phyloP scores from a whole-genome alignment of 129 eudicot species.

The Glebionis coronaria region DNA sequence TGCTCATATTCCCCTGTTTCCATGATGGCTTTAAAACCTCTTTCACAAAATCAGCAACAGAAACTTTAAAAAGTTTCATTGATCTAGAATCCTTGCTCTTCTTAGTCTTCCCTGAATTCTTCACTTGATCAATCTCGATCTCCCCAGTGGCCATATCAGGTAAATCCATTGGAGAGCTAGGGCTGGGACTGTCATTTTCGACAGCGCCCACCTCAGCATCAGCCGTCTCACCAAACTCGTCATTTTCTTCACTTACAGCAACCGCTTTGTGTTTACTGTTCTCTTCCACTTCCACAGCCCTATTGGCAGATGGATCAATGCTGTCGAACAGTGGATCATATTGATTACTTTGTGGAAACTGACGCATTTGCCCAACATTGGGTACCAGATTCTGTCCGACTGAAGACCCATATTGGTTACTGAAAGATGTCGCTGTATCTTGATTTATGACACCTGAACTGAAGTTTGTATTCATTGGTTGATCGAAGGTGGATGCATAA shows the following conservation, averaged over 20 bases:
- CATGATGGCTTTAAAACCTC: conserved; percentile 93
- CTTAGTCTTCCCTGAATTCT: conserved; percentile 33
- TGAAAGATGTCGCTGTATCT: conserved; percentile 28
- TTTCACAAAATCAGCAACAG: conserved; percentile 89
- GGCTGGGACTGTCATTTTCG: conserved; percentile 73
- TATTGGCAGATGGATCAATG: conserved; percentile 59
- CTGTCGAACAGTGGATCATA: conserved; percentile 86
- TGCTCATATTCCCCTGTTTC: conserved; percentile 99
- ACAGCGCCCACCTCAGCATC: conserved; percentile 88
- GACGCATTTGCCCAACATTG: conserved; percentile 34
- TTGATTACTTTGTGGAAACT: conserved; percentile 51
- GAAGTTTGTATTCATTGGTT: conserved; percentile 58
- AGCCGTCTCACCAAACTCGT: conserved; percentile 89
- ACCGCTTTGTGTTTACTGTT: conserved; percentile 29
- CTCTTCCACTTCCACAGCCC: conserved; percentile 30
- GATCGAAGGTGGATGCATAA: conserved; percentile 73
- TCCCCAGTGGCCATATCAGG: conserved; percentile 52
- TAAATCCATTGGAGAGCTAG: conserved; percentile 53
- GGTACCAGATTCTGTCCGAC: conserved; percentile 32
- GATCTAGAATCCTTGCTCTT: conserved; percentile 73
- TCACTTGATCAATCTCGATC: conserved; percentile 76
- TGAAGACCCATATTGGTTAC: conserved; percentile 35
- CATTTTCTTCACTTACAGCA: conserved; percentile 46
- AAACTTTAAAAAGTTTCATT: conserved; percentile 69
- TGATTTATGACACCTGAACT: conserved; percentile 40